Base-by-base conservation (phyloP, 202 grass and related monocot genomes). In the Alloteropsis angusta region DNA sequence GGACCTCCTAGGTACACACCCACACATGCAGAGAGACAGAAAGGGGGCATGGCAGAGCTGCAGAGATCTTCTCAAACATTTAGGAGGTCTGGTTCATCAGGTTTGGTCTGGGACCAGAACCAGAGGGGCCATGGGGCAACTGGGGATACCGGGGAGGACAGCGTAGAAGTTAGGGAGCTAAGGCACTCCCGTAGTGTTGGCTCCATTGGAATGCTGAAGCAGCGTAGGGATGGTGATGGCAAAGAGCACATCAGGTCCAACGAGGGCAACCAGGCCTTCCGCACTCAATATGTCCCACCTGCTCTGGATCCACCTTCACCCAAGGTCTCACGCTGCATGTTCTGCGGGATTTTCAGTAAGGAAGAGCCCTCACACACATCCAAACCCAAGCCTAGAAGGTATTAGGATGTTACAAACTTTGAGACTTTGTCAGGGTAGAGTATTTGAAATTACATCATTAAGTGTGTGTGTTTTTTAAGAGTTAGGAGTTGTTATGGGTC, bases 61-160 rank as follows among this genome's bases (percentile, higher is more conserved):
- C 85, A 91, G 78, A 85, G 89, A 65, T 91, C 82, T 65, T 83
- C 70, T 25, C 85, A 82, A 80, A 91, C 82, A 66, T 91, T 91
- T 49, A 80, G 85, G 70, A 74, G 85, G 55, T 83, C 89, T 25
- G 78, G 87, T 53, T 93, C 90, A 21, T 93, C 90, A 23, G 90
- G 90, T 56, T 26, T 87, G 81, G 78, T 89, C 32, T 88, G 90
- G 83, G 80, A 75, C 62, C 53, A 62, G 42, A 80, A 64, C 55
- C 69, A 62, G 45, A 76, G 50, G 68, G 50, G 75, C 68, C 68
- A 84, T 62, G 21, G 60, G 75, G 38, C 47, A 73, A 16, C 83
- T 26, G 70, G 61, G 50, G 87, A 87, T 23, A 50, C 66, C 44
- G 72, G 75, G 14, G 65, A 67, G 5, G 38, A 12, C 13, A 45